A percentile compares a stretch with the other conserved stretches of the same genome.
phyloP scores from a whole-genome alignment of 2,329 filamentous ascomycete species.

The Paecilomyces sp. region DNA sequence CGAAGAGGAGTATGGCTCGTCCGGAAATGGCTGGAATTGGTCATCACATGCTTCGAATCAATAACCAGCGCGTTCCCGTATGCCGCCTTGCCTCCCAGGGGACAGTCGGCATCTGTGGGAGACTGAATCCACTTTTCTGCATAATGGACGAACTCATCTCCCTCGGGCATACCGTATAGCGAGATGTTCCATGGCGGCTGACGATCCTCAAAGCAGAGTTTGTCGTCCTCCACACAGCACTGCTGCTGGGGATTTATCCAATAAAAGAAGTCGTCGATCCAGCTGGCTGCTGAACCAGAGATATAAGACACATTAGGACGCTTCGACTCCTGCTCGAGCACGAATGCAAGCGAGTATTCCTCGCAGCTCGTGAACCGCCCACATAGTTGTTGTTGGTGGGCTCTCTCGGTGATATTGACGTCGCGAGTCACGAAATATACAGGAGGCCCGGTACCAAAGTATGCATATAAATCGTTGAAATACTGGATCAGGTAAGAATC shows the following conservation, averaged over 20 bases:
- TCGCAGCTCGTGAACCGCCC: conserved; percentile 87
- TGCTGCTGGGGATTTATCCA: conserved; percentile 90
- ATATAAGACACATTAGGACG: conserved; percentile 82
- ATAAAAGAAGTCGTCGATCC: conserved; percentile 93
- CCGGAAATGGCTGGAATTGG: conserved; percentile 84
- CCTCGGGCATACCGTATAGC: conserved; percentile 84
- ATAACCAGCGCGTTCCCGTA: conserved; percentile 81
- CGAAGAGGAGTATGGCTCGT: conserved; percentile 81
- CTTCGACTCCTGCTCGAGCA: conserved; percentile 91
- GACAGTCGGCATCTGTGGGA: conserved; percentile 76
- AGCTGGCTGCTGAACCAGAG: conserved; percentile 79
- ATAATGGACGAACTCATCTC: conserved; percentile 83
- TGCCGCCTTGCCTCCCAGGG: conserved; percentile 78
- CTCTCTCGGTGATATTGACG: conserved; percentile 68
- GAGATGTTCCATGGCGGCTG: conserved; percentile 83
- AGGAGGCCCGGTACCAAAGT: conserved; percentile 84
- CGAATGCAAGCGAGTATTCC: conserved; percentile 73
- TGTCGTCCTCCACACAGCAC: conserved; percentile 63
- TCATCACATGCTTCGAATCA: conserved; percentile 57
- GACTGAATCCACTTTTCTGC: conserved; percentile 73
- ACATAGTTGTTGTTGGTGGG: conserved; percentile 78
- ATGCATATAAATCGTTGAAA: conserved; percentile 91
- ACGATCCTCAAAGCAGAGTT: conserved; percentile 72
- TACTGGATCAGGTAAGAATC: conserved; percentile 94
- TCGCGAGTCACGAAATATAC: conserved; percentile 91